These are phyloP conservation scores for Ophiostoma ips DNA, from an alignment of 2,329 filamentous ascomycete species.

Conservation along the genomic window DNA sequence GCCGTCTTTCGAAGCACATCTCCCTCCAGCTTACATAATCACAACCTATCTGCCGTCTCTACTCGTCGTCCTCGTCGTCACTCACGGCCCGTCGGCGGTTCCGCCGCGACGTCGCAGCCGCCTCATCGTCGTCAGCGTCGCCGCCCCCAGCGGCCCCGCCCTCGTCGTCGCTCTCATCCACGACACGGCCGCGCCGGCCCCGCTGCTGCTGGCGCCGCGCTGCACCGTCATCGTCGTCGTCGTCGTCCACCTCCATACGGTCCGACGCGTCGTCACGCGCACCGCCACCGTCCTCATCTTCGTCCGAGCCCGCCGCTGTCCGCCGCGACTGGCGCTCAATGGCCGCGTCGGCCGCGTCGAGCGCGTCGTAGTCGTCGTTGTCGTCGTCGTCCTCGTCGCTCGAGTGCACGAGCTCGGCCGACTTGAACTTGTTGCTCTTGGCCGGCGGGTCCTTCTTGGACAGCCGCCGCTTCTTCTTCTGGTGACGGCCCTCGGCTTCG, in stretches of 20 bases:
- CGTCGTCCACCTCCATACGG: constrained; percentile 39
- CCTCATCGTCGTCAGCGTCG: constrained; percentile 4
- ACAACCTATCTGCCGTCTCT: no score
- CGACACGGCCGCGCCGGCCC: constrained; percentile 12
- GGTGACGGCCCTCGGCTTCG: constrained; percentile 35
- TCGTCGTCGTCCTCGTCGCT: constrained; percentile 41
- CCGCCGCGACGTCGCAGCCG: constrained; percentile 4
- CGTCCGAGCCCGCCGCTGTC: constrained; percentile 16
- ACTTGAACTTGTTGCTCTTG: constrained; percentile 62
- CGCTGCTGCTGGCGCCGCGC: constrained; percentile 1
- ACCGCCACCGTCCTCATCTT: constrained; percentile 20
- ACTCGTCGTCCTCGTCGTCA: constrained; percentile 10
- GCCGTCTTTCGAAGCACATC: no score
- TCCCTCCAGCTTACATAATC: no score
- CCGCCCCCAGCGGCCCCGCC: constrained; percentile 4
- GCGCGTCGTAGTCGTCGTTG: constrained; percentile 18
- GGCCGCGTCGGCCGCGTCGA: constrained; percentile 20
- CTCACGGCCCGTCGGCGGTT: constrained; percentile 7
- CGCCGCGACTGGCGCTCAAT: constrained; percentile 22
- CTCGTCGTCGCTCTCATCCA: constrained; percentile 20
- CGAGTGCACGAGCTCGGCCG: constrained; percentile 68
- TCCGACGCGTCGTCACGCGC: constrained; percentile 21
- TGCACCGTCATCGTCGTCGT: constrained; percentile 3
- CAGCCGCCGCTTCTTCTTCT: constrained; percentile 47
- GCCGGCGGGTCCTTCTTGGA: constrained; percentile 28